phyloP scores from a whole-genome alignment of 2,329 filamentous ascomycete species.

The Aureobasidium musti region DNA sequence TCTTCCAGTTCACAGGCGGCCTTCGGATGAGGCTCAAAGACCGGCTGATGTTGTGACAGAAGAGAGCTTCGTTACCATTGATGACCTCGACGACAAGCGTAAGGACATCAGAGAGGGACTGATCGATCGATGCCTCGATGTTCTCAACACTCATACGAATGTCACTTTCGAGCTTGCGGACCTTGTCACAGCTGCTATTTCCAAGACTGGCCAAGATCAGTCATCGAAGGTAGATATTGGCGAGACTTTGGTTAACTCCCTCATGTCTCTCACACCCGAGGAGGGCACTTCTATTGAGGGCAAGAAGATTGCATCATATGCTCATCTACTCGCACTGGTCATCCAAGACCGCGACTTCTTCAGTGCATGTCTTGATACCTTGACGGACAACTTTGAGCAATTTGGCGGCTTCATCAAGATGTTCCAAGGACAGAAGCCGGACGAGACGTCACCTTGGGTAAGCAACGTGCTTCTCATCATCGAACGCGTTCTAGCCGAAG shows the following conservation, averaged over 20 bases:
- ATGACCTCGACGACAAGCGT: slow-evolving; percentile 77
- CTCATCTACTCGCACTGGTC: slow-evolving; percentile 85
- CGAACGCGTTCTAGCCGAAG: slow-evolving; percentile 86
- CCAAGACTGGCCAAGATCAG: slow-evolving; percentile 59
- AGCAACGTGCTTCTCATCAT: slow-evolving; percentile 86
- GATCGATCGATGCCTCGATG: slow-evolving; percentile 86
- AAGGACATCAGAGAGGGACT: slow-evolving; percentile 71
- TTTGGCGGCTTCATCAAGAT: slow-evolving; percentile 79
- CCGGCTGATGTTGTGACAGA: slow-evolving; percentile 35
- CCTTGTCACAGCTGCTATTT: slow-evolving; percentile 72
- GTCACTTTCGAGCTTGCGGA: slow-evolving; percentile 90
- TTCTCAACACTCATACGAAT: slow-evolving; percentile 83
- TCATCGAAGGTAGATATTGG: slow-evolving; percentile 72
- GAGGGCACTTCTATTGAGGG: slow-evolving; percentile 56
- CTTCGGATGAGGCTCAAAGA: slow-evolving; percentile 17
- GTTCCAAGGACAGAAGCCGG: slow-evolving; percentile 63
- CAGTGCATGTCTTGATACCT: slow-evolving; percentile 67
- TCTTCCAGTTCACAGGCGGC: slow-evolving; percentile 18
- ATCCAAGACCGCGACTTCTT: slow-evolving; percentile 84
- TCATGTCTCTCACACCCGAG: slow-evolving; percentile 64
- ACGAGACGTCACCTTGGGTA: slow-evolving; percentile 89
- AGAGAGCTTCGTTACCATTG: slow-evolving; percentile 60
- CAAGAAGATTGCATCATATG: slow-evolving; percentile 83
- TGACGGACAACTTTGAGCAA: slow-evolving; percentile 74
- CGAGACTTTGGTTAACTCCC: slow-evolving; percentile 76